Percentiles rank a stretch among this genome's conserved stretches.
Evolutionary conservation across 805 yeast genomes (phyloP).

Genomic region (Nadsonia fulvescens): DNA sequence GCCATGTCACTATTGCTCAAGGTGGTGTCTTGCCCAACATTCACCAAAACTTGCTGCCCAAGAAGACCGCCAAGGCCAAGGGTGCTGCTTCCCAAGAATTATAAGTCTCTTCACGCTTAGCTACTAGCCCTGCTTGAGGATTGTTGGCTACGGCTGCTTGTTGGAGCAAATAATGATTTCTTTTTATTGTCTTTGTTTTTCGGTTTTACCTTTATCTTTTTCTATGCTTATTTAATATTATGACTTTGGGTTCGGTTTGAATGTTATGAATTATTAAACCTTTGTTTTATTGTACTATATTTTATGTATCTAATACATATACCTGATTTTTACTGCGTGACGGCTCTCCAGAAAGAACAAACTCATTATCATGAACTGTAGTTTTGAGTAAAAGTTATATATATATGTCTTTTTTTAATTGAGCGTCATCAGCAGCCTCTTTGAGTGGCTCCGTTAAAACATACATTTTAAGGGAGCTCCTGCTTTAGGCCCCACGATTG

Average conservation of each 20-base stretch:
- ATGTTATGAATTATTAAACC: background rate
- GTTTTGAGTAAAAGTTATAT: constrained; percentile 3
- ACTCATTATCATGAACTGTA: too few relatives aligned
- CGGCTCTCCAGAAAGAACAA: too few relatives aligned
- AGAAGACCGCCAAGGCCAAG: constrained; percentile 25
- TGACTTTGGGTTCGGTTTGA: background rate
- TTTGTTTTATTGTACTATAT: constrained; percentile 1
- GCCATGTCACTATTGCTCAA: constrained; percentile 91
- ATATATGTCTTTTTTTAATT: constrained; percentile 4
- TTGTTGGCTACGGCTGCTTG: too few relatives aligned
- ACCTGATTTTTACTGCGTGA: too few relatives aligned
- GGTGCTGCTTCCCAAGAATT: constrained; percentile 24
- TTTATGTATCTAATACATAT: background rate
- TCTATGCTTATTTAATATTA: background rate
- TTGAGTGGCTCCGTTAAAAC: background rate
- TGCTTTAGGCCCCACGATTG: constrained; percentile 2
- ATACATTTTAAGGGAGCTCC: background rate
- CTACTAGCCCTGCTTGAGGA: too few relatives aligned
- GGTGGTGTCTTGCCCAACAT: constrained; percentile 99
- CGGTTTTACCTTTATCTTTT: background rate
- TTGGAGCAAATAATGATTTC: too few relatives aligned
- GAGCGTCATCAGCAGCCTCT: constrained; percentile 3
- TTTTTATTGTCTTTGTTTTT: too few relatives aligned
- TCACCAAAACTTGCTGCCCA: constrained; percentile 80
- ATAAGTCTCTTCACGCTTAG: constrained; percentile 9